Evolutionary conservation across 371 early-diverging fungal species (phyloP), one percentile per base, ranked within the genome.

Genomic region (Mucor irregularis): DNA sequence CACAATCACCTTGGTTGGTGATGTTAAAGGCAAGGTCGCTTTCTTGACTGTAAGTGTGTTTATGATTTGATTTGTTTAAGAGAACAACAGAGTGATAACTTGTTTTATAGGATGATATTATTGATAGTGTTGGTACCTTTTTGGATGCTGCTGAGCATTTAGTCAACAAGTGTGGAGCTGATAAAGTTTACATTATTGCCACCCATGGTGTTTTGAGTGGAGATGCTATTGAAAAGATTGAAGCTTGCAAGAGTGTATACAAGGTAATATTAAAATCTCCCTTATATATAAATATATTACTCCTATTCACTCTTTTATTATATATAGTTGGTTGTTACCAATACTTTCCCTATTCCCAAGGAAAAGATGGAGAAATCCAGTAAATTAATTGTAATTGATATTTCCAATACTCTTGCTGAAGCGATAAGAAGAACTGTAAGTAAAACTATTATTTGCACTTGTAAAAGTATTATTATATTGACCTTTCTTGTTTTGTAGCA

Each of bases 131-230:
- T 44, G 81, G 86, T 43, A 90, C 96, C 21, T 97, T 96, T 74
- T 70, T 96, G 58, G 88, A 93, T 62, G 94, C 96, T 11, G 93
- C 94, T n/a, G 88, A 91, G 31, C 92, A 94, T 67, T 67, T 93
- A 55, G 77, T 91, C 49, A 88, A 89, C 37, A 84, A 88, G 49
- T 92, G 95, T 69, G 87, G 86, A 28, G 98, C 97, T 3, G 84
- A 77, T 35, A 83, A 84, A 31, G 95, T 98, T 9, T 89, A 91
- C 57, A 87, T 96, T 43, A 87, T 98, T 53, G 97, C 95, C 3
- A 94, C 96, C 0, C 98, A 98, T 62, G 98, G 96, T 30, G 88
- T 98, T 43, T 75, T 98, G 49, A 90, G 91, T 55, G 93, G 90
- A 21, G 88, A 92, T 72, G 87, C 95, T 10, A 69, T 94, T 51